Base-by-base conservation (phyloP, 2,329 filamentous ascomycete species). In the Cryphonectria parasitica region DNA sequence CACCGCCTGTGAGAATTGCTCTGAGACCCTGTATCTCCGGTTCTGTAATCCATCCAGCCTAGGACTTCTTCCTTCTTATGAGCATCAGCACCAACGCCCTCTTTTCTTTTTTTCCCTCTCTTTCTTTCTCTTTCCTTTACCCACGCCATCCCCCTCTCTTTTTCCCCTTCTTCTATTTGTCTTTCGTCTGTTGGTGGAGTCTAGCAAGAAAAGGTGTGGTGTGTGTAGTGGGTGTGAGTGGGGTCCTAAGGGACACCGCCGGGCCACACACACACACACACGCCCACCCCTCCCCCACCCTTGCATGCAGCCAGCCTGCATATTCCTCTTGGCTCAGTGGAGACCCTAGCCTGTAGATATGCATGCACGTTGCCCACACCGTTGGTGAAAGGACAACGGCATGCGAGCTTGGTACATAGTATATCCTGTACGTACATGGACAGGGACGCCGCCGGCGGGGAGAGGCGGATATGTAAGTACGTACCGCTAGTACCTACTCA, bases 391-490 rank as follows among this genome's bases (percentile, higher is more conserved):
- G 22, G 11, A 15, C 22, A 43, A 28, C 2, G 8, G n/a, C 62
- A 31, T 34, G 28, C 39, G 25, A 43, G 25, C 10, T 25, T 45
- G 43, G 43, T 45, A 45, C 43, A 45, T 1, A 19, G 15, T 22
- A 45, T 45, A 45, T 17, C 17, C 19, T 45, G 43, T 19, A 45
- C 13, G 19, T 62, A 31, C 62, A 64, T 64, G 62, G 62, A 64
- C 39, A 49, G 62, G 62, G 39, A n/a, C 41, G 41, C 22, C 3
- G 43, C 62, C 25, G 13, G 62, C 62, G 62, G 62, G 62, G 62
- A 64, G 41, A 31, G 41, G 62, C 62, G 62, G 62, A 17, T 64
- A 64, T 17, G 61, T 45, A 64, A 8, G 61, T 45, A 64, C 11
- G 61, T 49, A 34, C 41, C 5, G 13, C 17, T 43, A 15, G 15